Percentiles rank a stretch among this genome's conserved stretches.
Evolutionary conservation across 306 rosid species (phyloP).

Genomic region (Castanospermum australe): DNA sequence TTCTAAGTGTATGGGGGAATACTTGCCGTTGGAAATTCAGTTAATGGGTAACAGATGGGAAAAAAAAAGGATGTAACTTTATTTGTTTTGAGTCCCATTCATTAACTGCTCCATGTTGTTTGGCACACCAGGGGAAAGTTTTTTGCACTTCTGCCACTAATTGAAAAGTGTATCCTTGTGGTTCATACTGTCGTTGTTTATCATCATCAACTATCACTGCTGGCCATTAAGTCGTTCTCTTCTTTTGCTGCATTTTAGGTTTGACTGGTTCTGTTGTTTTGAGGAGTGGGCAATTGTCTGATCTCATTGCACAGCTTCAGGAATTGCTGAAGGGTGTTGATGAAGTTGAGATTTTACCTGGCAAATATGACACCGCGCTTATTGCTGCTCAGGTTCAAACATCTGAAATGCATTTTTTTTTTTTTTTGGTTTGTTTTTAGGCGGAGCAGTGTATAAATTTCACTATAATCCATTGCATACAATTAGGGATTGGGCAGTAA

Average conservation of each 20-base stretch:
- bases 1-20: not conserved
- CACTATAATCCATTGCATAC: not conserved
- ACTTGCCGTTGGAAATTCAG: not conserved
- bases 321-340: slow-evolving; percentile 59
- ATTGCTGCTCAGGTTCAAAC: slow-evolving; percentile 65
- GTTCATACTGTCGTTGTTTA: not conserved
- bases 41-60: not conserved
- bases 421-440: not conserved
- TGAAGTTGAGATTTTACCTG: slow-evolving; percentile 52
- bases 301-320: slow-evolving; percentile 67
- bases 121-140: not conserved
- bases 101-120: not conserved
- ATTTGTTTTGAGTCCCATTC: not conserved
- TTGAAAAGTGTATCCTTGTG: not conserved
- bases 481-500: not conserved
- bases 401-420: not conserved
- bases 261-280: slow-evolving; percentile 74
- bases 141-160: not conserved
- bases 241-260: slow-evolving; percentile 40
- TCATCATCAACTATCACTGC: not conserved
- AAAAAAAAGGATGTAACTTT: not conserved
- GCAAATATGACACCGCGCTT: slow-evolving; percentile 46
- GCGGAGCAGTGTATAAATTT: not conserved
- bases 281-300: slow-evolving; percentile 63
- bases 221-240: not conserved